phyloP scores from a whole-genome alignment of 805 yeast genomes.

The Wickerhamiella sergipiensis region DNA sequence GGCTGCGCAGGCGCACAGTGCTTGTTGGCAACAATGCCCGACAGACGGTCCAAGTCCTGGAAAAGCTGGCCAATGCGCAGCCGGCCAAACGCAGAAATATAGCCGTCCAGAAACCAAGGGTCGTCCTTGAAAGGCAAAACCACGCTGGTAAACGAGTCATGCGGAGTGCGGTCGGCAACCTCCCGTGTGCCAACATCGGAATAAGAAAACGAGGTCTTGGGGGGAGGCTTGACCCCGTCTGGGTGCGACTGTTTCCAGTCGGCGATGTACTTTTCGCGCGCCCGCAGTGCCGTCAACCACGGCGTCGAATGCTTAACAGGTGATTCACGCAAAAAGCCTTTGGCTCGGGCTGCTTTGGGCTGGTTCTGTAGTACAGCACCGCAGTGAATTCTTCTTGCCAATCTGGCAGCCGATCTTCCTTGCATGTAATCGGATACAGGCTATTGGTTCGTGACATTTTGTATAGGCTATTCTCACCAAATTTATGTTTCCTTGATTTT shows the following conservation, averaged over 20 bases:
- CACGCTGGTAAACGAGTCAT: conserved; percentile 43
- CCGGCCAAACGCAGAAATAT: conserved; percentile 83
- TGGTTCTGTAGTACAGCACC: background rate
- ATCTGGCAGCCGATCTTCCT: no score
- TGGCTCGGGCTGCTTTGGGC: background rate
- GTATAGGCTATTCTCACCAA: no score
- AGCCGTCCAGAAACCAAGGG: conserved; percentile 67
- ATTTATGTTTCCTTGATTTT: no score
- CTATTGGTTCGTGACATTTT: no score
- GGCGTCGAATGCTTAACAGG: conserved; percentile 42
- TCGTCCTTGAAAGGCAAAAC: conserved; percentile 75
- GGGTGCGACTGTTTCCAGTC: conserved; percentile 44
- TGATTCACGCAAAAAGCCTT: conserved; percentile 15
- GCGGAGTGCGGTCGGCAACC: conserved; percentile 58
- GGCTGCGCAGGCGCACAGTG: conserved; percentile 96
- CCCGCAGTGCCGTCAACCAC: conserved; percentile 76
- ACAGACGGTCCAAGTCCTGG: conserved; percentile 87
- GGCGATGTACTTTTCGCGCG: conserved; percentile 51
- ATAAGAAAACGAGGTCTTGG: conserved; percentile 33
- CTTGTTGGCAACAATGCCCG: conserved; percentile 85
- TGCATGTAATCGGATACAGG: background rate
- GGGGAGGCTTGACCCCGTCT: conserved; percentile 22
- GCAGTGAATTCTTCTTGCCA: background rate
- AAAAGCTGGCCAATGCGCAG: conserved; percentile 84
- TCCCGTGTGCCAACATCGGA: conserved; percentile 58